Evolutionary conservation across 148 eudicot species (phyloP).

Genomic region (Agrostemma githago): DNA sequence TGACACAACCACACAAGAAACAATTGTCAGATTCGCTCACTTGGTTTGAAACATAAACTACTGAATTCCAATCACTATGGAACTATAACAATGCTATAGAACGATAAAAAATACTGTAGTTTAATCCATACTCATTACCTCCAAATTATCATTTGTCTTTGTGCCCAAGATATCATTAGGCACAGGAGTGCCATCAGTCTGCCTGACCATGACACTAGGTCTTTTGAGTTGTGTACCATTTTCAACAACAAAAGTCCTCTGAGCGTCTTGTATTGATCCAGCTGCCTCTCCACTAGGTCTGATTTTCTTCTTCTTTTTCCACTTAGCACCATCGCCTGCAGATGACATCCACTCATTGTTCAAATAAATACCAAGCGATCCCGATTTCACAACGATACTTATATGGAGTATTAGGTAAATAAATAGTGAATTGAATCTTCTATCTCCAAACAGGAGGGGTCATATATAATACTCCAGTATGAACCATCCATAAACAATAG

Average conservation of each 20-base stretch:
- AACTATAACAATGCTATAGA: background rate
- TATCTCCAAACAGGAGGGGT: background rate
- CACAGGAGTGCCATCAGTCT: conserved; percentile 26
- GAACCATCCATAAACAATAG: background rate
- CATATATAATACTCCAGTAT: background rate
- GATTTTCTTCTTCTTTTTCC: conserved; percentile 74
- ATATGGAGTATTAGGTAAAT: background rate
- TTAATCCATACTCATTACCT: conserved; percentile 28
- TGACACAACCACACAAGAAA: conserved; percentile 40
- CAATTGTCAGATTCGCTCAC: background rate
- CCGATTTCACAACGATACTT: background rate
- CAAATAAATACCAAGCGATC: background rate
- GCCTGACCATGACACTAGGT: conserved; percentile 35
- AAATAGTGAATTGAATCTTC: background rate
- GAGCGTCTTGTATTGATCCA: conserved; percentile 30
- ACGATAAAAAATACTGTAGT: background rate
- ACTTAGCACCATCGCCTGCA: conserved; percentile 69
- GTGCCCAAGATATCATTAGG: conserved; percentile 35
- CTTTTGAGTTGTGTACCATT: conserved; percentile 46
- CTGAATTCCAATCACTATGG: background rate
- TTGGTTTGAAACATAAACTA: conserved; percentile 5
- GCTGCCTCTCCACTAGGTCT: conserved; percentile 36
- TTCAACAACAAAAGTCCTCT: conserved; percentile 28
- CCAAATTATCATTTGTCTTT: conserved; percentile 38
- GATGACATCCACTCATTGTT: conserved; percentile 2